Percentiles rank a stretch among this genome's conserved stretches.
phyloP scores from a whole-genome alignment of 106 monocot genomes.

The Dendrobium catenatum region DNA sequence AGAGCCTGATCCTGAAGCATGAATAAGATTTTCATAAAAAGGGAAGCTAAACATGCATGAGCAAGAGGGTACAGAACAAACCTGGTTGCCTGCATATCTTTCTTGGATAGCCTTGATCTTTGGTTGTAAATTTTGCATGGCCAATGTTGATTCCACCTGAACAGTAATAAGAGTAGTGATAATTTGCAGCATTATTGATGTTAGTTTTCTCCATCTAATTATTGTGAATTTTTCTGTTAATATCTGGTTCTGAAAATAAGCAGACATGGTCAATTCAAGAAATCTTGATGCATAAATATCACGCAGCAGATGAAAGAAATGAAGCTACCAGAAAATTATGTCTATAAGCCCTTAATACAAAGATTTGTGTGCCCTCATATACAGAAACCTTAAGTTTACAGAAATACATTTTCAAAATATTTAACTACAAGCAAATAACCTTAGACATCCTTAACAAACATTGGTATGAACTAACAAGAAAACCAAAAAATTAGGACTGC shows the following conservation, averaged over 20 bases:
- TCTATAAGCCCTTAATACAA: background rate
- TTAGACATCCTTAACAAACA: background rate
- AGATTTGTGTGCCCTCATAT: background rate
- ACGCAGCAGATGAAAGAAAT: background rate
- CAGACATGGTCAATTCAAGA: background rate
- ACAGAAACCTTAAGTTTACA: background rate
- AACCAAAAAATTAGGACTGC: background rate
- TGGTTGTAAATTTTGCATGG: slow-evolving; percentile 98
- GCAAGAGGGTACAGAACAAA: slow-evolving; percentile 14
- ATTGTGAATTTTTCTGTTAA: background rate
- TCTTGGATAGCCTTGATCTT: slow-evolving; percentile 92
- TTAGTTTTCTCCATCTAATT: background rate
- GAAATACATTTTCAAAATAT: background rate
- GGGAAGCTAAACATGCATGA: background rate
- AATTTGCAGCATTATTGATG: background rate
- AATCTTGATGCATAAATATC: background rate
- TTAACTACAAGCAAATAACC: background rate
- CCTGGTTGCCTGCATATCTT: slow-evolving; percentile 93
- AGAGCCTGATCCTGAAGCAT: background rate
- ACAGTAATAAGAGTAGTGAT: background rate
- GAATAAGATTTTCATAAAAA: slow-evolving; percentile 1
- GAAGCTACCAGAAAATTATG: background rate
- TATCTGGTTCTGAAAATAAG: background rate
- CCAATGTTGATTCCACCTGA: slow-evolving; percentile 89
- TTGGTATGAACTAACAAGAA: background rate